These are phyloP conservation scores for Coemansia sp. DNA, from an alignment of 192 early-diverging fungal genomes.

Conservation along the genomic window DNA sequence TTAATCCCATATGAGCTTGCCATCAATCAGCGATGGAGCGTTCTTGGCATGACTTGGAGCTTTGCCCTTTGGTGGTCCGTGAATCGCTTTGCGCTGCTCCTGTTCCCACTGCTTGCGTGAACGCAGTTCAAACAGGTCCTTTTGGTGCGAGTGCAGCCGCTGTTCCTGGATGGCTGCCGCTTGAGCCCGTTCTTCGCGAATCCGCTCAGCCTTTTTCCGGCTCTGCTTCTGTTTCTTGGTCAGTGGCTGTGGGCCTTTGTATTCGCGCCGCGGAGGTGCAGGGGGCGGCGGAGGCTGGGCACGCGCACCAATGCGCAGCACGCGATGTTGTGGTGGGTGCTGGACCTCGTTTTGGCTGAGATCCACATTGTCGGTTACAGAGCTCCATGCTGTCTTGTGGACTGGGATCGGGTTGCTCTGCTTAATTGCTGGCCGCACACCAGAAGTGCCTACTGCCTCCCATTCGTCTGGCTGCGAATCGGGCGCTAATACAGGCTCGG, in stretches of 20 bases:
- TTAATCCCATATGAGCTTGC: conserved; percentile 42
- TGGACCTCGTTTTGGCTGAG: conserved; percentile 7
- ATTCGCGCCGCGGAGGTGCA: conserved; percentile 2
- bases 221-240: conserved; percentile 68
- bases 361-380: conserved; percentile 14
- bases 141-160: conserved; percentile 57
- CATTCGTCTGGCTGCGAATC: conserved; percentile 19
- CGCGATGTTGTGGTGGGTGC: conserved; percentile 5
- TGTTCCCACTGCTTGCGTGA: conserved; percentile 45
- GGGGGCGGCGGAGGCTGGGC: conserved; percentile 12
- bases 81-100: conserved; percentile 10
- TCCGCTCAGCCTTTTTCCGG: conserved; percentile 52
- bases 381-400: conserved; percentile 29
- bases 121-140: conserved; percentile 43
- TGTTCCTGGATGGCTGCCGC: conserved; percentile 55
- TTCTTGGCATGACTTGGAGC: conserved; percentile 8
- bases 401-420: conserved; percentile 16
- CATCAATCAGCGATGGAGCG: conserved; percentile 21
- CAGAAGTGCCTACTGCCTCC: conserved; percentile 11
- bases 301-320: conserved; percentile 38
- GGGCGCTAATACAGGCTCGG: not conserved
- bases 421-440: conserved; percentile 4
- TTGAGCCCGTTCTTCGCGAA: conserved; percentile 56
- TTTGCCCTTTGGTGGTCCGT: not conserved
- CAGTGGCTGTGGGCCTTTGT: conserved; percentile 23